These are phyloP conservation scores for Zygoascus biomembranicola DNA, from an alignment of 805 yeast species.

Conservation along the genomic window DNA sequence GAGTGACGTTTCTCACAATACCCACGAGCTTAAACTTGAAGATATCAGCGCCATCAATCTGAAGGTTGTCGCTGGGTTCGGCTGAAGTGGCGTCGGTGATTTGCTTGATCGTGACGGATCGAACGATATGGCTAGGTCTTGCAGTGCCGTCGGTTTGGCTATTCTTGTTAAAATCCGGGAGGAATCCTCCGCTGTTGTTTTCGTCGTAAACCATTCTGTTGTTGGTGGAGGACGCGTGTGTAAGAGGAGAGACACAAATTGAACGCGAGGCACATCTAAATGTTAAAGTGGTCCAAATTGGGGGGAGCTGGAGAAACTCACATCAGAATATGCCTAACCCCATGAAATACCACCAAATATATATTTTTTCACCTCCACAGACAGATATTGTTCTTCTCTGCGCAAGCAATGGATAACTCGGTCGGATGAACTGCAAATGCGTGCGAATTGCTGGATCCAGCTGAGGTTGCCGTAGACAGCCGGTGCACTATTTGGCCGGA, in stretches of 20 bases:
- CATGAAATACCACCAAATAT: not conserved
- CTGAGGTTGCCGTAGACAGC: not conserved
- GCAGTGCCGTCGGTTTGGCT: not conserved
- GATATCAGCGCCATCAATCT: slow-evolving; percentile 46
- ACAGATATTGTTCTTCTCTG: not conserved
- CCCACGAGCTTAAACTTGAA: slow-evolving; percentile 51
- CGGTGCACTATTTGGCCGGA: slow-evolving; percentile 12
- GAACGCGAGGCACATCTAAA: not conserved
- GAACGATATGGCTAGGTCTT: slow-evolving; percentile 9
- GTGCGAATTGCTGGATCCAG: slow-evolving; percentile 2
- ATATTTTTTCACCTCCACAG: not conserved
- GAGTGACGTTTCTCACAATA: slow-evolving; percentile 40
- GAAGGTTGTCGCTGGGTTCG: slow-evolving; percentile 46
- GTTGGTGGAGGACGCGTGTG: not conserved
- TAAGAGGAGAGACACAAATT: not conserved
- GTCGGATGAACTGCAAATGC: slow-evolving; percentile 10
- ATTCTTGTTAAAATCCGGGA: not conserved
- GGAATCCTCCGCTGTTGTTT: not conserved
- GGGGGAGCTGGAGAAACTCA: too few species aligned
- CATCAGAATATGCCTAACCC: too few species aligned
- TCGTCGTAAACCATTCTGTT: not conserved
- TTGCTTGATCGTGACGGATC: slow-evolving; percentile 61
- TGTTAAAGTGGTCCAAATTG: too few species aligned
- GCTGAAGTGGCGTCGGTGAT: slow-evolving; percentile 43
- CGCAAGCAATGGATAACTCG: not conserved